A percentile compares a stretch with the other conserved stretches of the same genome.
These are phyloP conservation scores for Alnus glutinosa DNA, from an alignment of 306 rosid species.

Conservation along the genomic window DNA sequence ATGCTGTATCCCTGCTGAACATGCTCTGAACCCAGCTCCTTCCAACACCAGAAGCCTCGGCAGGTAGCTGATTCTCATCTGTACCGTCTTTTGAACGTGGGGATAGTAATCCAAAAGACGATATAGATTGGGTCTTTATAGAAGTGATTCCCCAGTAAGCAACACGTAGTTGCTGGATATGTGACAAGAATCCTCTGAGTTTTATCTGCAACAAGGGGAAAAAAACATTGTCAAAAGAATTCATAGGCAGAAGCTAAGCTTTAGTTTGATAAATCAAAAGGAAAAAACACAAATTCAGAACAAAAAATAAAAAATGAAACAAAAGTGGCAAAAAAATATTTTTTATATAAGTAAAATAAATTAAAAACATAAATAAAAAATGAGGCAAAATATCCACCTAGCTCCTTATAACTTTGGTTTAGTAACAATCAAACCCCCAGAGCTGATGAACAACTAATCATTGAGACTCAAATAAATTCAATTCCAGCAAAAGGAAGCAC, in stretches of 20 bases:
- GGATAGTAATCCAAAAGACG: conserved; percentile 70
- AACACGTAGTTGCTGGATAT: conserved; percentile 74
- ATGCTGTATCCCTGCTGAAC: conserved; percentile 80
- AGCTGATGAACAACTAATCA: background rate
- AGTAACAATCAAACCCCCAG: background rate
- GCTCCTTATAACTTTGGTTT: background rate
- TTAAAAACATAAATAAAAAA: background rate
- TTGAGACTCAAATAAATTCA: background rate
- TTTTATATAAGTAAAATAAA: too few species aligned
- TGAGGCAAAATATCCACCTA: background rate
- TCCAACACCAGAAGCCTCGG: conserved; percentile 87
- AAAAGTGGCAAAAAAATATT: background rate
- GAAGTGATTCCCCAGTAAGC: conserved; percentile 87
- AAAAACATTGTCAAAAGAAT: conserved; percentile 25
- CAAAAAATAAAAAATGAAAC: background rate
- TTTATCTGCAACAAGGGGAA: conserved; percentile 65
- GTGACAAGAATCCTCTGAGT: conserved; percentile 90
- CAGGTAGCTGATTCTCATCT: conserved; percentile 82
- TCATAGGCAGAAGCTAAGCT: conserved; percentile 24
- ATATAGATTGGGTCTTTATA: conserved; percentile 62
- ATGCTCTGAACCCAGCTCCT: conserved; percentile 99
- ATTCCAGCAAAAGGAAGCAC: background rate
- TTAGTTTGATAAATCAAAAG: conserved; percentile 14
- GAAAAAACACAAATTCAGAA: conserved; percentile 1
- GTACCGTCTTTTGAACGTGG: conserved; percentile 72